Percentiles rank a stretch among this genome's conserved stretches.
Evolutionary conservation across 176 grass and related monocot species (phyloP).

Genomic region (Calamus simplicifolius): DNA sequence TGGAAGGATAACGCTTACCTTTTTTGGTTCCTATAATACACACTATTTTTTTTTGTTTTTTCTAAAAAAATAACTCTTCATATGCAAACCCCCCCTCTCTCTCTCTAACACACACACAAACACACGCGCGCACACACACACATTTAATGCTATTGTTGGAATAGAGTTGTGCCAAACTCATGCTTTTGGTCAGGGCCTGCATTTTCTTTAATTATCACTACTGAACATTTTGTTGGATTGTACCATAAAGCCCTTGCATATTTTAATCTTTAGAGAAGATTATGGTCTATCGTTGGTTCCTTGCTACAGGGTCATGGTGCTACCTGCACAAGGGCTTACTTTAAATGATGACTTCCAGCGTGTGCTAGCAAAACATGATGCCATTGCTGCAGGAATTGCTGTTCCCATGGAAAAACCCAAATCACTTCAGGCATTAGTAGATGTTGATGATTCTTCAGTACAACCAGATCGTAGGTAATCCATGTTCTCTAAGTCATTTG

Average conservation of each 20-base stretch:
- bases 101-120: no score
- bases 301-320: constrained; percentile 51
- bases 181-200: no score
- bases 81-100: not conserved
- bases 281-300: constrained; percentile 1
- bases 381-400: constrained; percentile 63
- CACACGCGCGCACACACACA: not conserved
- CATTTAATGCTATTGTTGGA: not conserved
- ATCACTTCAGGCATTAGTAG: constrained; percentile 29
- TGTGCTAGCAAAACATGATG: constrained; percentile 69
- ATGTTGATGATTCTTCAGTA: constrained; percentile 19
- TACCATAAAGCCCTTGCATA: not conserved
- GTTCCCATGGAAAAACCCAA: constrained; percentile 42
- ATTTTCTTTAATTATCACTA: no score
- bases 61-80: not conserved
- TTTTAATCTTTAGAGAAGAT: not conserved
- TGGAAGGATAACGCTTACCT: no score
- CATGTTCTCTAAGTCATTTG: no score
- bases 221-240: not conserved
- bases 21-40: not conserved
- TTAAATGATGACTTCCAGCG: constrained; percentile 92
- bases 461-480: constrained; percentile 31
- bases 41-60: not conserved
- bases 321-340: constrained; percentile 69
- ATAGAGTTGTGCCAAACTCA: no score